phyloP scores from a whole-genome alignment of 352 stramenopile species.

The Thalassiosira mediterranea region DNA sequence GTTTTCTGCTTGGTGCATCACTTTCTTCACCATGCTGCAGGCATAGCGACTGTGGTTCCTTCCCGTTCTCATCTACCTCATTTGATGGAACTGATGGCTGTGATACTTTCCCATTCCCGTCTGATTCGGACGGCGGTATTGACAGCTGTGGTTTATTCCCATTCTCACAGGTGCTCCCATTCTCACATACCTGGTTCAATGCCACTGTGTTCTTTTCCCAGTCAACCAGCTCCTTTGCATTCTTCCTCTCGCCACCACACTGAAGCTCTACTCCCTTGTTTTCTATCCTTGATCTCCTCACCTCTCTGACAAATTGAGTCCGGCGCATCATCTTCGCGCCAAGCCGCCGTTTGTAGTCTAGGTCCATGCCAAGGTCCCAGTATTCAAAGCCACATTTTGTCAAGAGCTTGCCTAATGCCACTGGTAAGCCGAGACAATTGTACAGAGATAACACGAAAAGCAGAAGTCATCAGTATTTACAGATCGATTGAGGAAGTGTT shows the following conservation, averaged over 20 bases:
- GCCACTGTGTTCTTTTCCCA: slow-evolving; percentile 6
- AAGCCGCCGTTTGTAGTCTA: slow-evolving; percentile 59
- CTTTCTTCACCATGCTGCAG: too few species aligned
- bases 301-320: slow-evolving; percentile 45
- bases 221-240: slow-evolving; percentile 44
- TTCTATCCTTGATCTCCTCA: slow-evolving; percentile 24
- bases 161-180: background rate
- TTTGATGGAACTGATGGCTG: too few species aligned
- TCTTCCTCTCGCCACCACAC: slow-evolving; percentile 16
- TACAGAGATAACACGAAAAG: too few species aligned
- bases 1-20: too few species aligned
- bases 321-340: slow-evolving; percentile 48
- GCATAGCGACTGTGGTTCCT: too few species aligned
- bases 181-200: background rate
- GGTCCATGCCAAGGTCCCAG: slow-evolving; percentile 68
- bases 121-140: too few species aligned
- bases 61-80: too few species aligned
- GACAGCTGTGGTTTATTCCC: slow-evolving; percentile 3
- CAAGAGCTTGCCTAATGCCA: slow-evolving; percentile 47
- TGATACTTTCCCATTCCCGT: too few species aligned
- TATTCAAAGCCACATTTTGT: slow-evolving; percentile 45
- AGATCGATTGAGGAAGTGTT: too few species aligned
- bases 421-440: background rate
- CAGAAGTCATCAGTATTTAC: too few species aligned
- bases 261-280: slow-evolving; percentile 21